These are phyloP conservation scores for Cytospora mali DNA, from an alignment of 2,329 filamentous ascomycete species.

Conservation along the genomic window DNA sequence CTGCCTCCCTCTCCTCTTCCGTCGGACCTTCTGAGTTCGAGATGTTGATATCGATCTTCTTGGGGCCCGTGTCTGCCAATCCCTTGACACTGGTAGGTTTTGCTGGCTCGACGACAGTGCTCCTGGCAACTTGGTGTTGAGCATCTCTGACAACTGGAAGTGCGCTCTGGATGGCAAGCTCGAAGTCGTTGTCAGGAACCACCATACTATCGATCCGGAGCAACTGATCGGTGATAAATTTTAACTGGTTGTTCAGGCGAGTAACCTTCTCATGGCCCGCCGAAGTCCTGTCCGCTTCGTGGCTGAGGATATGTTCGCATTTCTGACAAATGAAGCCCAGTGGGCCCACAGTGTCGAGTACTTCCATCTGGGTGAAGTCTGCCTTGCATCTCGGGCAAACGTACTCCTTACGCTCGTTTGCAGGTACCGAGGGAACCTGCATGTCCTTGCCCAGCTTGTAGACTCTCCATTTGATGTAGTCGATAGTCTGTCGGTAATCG, in stretches of 20 bases:
- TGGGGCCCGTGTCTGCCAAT: slow-evolving; percentile 65
- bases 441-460: slow-evolving; percentile 87
- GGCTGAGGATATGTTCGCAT: slow-evolving; percentile 67
- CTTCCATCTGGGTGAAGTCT: slow-evolving; percentile 89
- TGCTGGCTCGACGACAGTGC: slow-evolving; percentile 58
- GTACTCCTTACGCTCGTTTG: slow-evolving; percentile 88
- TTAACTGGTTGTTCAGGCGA: slow-evolving; percentile 76
- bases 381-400: slow-evolving; percentile 79
- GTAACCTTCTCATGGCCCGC: slow-evolving; percentile 74
- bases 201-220: slow-evolving; percentile 75
- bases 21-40: slow-evolving; percentile 66
- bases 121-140: slow-evolving; percentile 65
- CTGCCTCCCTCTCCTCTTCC: slow-evolving; percentile 67
- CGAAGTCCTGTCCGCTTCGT: slow-evolving; percentile 67
- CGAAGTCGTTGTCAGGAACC: slow-evolving; percentile 75
- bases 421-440: slow-evolving; percentile 78
- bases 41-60: slow-evolving; percentile 71
- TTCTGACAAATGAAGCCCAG: slow-evolving; percentile 81
- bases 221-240: slow-evolving; percentile 75
- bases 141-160: slow-evolving; percentile 68
- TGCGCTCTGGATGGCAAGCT: slow-evolving; percentile 65
- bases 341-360: slow-evolving; percentile 73
- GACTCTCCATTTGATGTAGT: slow-evolving; percentile 93
- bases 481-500: slow-evolving; percentile 90
- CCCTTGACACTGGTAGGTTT: slow-evolving; percentile 72